These are phyloP conservation scores for Ophiobolus disseminans DNA, from an alignment of 2,329 filamentous ascomycete genomes.

Conservation along the genomic window DNA sequence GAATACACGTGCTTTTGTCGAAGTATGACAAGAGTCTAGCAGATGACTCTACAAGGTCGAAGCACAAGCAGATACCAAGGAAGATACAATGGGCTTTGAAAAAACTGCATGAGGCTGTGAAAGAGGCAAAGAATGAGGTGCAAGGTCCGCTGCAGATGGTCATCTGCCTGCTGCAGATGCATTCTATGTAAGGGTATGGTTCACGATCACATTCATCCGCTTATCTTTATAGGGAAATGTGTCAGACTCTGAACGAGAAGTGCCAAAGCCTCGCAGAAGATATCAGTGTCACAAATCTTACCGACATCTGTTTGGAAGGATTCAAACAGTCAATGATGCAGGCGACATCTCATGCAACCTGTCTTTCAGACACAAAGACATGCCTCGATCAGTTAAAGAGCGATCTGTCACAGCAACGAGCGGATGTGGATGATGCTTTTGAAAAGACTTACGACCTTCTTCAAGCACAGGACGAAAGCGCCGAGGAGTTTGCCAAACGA, in stretches of 20 bases:
- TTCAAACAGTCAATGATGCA: background rate
- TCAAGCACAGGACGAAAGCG: too few species aligned
- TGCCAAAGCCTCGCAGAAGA: background rate
- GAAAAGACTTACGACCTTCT: too few species aligned
- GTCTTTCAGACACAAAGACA: too few species aligned
- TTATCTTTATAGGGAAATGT: background rate
- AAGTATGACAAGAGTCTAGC: constrained; percentile 12
- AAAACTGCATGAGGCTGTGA: constrained; percentile 6
- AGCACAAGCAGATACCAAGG: background rate
- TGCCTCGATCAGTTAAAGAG: too few species aligned
- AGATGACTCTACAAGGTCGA: background rate
- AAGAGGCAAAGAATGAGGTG: constrained; percentile 1
- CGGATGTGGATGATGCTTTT: too few species aligned
- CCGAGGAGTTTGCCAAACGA: too few species aligned
- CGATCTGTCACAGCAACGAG: too few species aligned
- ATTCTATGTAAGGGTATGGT: background rate
- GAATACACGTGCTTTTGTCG: constrained; percentile 1
- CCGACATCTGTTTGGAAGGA: background rate
- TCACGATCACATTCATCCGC: background rate
- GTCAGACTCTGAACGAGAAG: background rate
- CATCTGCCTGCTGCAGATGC: constrained; percentile 2
- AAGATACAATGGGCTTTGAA: constrained; percentile 12
- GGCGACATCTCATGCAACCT: too few species aligned
- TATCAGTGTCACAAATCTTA: background rate
- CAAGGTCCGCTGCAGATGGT: constrained; percentile 5